Evolutionary conservation across 75 land plant species (phyloP).

Genomic region (Pinus albicaulis): DNA sequence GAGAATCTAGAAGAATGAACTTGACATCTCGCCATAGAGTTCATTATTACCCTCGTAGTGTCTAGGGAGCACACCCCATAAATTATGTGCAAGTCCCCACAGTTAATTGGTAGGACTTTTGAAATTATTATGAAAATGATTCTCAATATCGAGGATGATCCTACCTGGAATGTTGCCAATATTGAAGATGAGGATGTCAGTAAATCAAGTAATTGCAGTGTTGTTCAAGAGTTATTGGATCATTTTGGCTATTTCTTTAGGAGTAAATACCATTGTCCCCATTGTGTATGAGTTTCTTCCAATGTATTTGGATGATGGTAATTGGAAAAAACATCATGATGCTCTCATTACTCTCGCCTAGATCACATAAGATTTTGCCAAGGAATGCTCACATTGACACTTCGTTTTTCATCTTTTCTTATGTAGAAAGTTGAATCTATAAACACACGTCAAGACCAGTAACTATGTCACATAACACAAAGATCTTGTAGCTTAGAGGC

Average conservation of each 20-base stretch:
- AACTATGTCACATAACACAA: too few species aligned
- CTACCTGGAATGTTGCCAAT: slow-evolving; percentile 83
- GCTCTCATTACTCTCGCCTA: slow-evolving; percentile 87
- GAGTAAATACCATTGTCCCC: slow-evolving; percentile 93
- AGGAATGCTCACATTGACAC: slow-evolving; percentile 32
- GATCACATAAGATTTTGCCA: slow-evolving; percentile 91
- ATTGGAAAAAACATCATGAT: slow-evolving; percentile 95
- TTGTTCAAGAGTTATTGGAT: slow-evolving; percentile 94
- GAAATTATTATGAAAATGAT: slow-evolving; percentile 88
- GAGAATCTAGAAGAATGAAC: slow-evolving; percentile 75
- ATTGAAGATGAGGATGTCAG: slow-evolving; percentile 93
- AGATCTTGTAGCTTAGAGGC: too few species aligned
- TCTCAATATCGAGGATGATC: slow-evolving; percentile 79
- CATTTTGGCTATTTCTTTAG: slow-evolving; percentile 74
- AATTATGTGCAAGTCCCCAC: slow-evolving; percentile 90
- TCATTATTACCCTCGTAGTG: slow-evolving; percentile 83
- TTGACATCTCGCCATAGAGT: slow-evolving; percentile 79
- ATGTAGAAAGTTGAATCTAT: too few species aligned
- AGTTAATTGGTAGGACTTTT: slow-evolving; percentile 77
- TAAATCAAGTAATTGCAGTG: slow-evolving; percentile 73
- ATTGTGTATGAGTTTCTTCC: slow-evolving; percentile 83
- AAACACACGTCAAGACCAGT: too few species aligned
- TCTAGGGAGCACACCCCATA: slow-evolving; percentile 93
- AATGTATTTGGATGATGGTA: slow-evolving; percentile 63
- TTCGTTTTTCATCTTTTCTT: too few species aligned